phyloP scores from a whole-genome alignment of 176 grass and related monocot genomes.

The Areca catechu region DNA sequence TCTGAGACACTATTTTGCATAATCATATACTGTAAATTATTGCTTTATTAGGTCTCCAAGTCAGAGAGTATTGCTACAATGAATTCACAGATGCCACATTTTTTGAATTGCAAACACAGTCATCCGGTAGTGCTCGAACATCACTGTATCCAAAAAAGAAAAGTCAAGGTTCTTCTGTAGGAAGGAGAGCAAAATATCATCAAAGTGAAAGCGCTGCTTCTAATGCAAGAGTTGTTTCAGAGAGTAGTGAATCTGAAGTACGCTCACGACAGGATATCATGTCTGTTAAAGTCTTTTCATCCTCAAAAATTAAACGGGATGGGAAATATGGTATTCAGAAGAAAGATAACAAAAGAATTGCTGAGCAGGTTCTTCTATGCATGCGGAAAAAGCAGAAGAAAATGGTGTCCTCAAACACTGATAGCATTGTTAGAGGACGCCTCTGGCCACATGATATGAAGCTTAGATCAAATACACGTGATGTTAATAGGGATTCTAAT shows the following conservation, averaged over 20 bases:
- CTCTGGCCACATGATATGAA: conserved; percentile 54
- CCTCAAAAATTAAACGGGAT: conserved; percentile 40
- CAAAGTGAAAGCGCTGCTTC: conserved; percentile 67
- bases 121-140: conserved; percentile 27
- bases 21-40: too few species aligned
- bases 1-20: too few species aligned
- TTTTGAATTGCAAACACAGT: conserved; percentile 41
- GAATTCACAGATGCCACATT: conserved; percentile 30
- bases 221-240: conserved; percentile 63
- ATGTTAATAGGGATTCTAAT: conserved; percentile 49
- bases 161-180: conserved; percentile 47
- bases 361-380: conserved; percentile 62
- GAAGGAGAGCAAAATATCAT: conserved; percentile 68
- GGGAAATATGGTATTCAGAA: conserved; percentile 53
- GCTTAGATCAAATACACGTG: conserved; percentile 54
- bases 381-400: conserved; percentile 70
- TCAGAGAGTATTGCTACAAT: conserved; percentile 28
- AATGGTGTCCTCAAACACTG: conserved; percentile 39
- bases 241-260: conserved; percentile 82
- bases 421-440: conserved; percentile 50
- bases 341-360: conserved; percentile 68
- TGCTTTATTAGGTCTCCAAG: conserved; percentile 35
- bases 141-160: conserved; percentile 43
- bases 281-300: conserved; percentile 30
- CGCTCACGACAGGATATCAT: conserved; percentile 31